Evolutionary conservation across 208 protist genomes (phyloP).

Genomic region (Acanthamoeba culbertsoni): DNA sequence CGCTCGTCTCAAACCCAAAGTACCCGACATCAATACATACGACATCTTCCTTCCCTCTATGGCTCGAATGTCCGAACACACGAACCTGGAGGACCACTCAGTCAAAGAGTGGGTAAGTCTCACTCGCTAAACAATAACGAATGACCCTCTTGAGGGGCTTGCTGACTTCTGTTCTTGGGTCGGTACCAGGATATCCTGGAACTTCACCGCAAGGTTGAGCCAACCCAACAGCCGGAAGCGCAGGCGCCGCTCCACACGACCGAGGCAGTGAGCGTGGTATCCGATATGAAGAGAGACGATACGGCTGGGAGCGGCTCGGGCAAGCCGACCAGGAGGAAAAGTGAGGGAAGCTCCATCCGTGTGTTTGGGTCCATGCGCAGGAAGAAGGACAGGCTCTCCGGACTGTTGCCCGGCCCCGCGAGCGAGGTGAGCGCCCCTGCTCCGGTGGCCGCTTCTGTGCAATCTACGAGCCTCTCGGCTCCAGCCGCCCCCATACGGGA

Average conservation of each 20-base stretch:
- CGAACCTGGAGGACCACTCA: background rate
- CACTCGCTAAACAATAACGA: background rate
- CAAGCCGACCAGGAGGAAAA: background rate
- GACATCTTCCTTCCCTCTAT: background rate
- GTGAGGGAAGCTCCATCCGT: background rate
- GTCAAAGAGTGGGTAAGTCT: background rate
- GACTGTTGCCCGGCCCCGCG: too few species aligned
- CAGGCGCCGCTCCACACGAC: too few species aligned
- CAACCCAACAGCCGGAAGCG: too few species aligned
- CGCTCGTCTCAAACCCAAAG: too few species aligned
- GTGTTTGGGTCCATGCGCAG: background rate
- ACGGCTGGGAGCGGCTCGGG: background rate
- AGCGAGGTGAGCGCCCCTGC: background rate
- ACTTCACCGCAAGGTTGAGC: too few species aligned
- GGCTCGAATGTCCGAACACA: background rate
- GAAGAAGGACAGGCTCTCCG: conserved; percentile 6
- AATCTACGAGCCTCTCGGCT: background rate
- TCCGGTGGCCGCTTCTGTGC: background rate
- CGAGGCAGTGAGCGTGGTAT: background rate
- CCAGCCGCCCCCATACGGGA: background rate
- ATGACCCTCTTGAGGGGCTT: too few species aligned
- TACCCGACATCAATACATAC: background rate
- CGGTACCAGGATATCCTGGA: conserved; percentile 7
- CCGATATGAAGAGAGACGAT: background rate
- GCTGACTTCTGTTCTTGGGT: too few species aligned